Evolutionary conservation across 2,329 filamentous ascomycete genomes (phyloP).

Genomic region (Colletotrichum trifolii): DNA sequence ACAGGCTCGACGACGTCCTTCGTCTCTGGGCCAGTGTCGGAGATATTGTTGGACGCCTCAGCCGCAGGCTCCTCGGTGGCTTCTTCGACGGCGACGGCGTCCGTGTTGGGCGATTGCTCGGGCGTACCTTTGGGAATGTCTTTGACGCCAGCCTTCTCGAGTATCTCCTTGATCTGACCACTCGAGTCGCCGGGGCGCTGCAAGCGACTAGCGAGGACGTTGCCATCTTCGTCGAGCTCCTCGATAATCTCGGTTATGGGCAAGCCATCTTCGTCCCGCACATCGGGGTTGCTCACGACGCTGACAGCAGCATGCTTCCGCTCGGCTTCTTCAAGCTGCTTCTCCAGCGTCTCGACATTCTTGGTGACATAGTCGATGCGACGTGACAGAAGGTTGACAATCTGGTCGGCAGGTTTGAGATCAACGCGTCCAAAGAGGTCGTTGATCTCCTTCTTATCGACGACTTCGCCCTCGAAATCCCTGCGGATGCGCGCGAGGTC

Average conservation of each 20-base stretch:
- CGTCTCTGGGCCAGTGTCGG: too few relatives aligned
- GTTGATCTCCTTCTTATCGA: slow-evolving; percentile 67
- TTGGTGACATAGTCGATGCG: slow-evolving; percentile 90
- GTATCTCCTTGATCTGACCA: slow-evolving; percentile 74
- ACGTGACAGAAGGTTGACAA: slow-evolving; percentile 75
- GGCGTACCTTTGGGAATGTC: slow-evolving; percentile 49
- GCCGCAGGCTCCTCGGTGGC: slow-evolving; percentile 23
- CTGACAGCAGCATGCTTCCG: slow-evolving; percentile 74
- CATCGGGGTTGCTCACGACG: slow-evolving; percentile 68
- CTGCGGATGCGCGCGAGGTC: slow-evolving; percentile 69
- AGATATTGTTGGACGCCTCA: neutral
- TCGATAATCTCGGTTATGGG: slow-evolving; percentile 93
- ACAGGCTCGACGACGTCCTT: neutral
- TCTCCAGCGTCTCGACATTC: slow-evolving; percentile 80
- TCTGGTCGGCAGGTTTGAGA: slow-evolving; percentile 67
- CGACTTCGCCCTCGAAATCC: slow-evolving; percentile 70
- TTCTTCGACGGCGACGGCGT: slow-evolving; percentile 33
- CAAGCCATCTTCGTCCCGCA: slow-evolving; percentile 74
- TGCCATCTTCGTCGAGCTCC: slow-evolving; percentile 89
- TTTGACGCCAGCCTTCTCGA: slow-evolving; percentile 81
- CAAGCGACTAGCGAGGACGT: slow-evolving; percentile 77
- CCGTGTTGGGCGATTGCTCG: slow-evolving; percentile 1
- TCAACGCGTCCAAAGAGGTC: slow-evolving; percentile 59
- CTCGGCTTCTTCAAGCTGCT: slow-evolving; percentile 76
- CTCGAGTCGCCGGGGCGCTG: slow-evolving; percentile 76